Evolutionary conservation across 768 basidiomycete species (phyloP), one percentile per base, ranked within the genome.

Genomic region (Myochromella boudieri): DNA sequence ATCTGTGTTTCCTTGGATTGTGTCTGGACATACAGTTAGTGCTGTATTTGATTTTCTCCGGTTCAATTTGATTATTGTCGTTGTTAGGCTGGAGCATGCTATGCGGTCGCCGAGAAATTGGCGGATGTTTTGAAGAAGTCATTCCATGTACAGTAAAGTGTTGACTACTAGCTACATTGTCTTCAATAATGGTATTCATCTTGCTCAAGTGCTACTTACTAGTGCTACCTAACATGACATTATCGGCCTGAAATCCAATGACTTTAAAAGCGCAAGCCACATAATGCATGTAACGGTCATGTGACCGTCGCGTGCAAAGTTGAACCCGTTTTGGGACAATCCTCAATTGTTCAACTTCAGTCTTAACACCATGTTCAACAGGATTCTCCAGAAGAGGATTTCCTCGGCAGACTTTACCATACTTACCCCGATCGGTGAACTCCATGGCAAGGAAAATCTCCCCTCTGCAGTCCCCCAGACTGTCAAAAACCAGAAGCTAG

Each of bases 361-460:
- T 17, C 29, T 29, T 20, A 12, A 29, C 46, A 64, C 62, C 59
- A 91, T 91, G 89, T 91, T 91, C 74, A 90, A 88, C 68, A 77
- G 80, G 57, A 88, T 91, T 44, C 70, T 91, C 27, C 84, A 85
- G 1, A 82, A 84, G 66, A 76, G 88, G 58, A 60, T 82, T 42
- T 70, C 82, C 20, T 80, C 82, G 20, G 66, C 79, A 2, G 87
- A 90, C 27, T 90, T 90, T 51, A 85, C 84, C 3, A 86, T 90
- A 71, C 62, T 90, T 38, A 87, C 84, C 0, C 60, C 70, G 3
- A 66, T 82, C 11, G 68, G 62, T 15, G 81, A 84, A 45, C 62
- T 65, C 48, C 75, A 72, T 44, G 81, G 77, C 55, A 89, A 89
- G 63, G 88, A 89, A 67, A 90, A 89, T 60, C 64, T 79, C 48